Evolutionary conservation across 108 stramenopile species (phyloP).

Genomic region (Cylindrotheca closterium): DNA sequence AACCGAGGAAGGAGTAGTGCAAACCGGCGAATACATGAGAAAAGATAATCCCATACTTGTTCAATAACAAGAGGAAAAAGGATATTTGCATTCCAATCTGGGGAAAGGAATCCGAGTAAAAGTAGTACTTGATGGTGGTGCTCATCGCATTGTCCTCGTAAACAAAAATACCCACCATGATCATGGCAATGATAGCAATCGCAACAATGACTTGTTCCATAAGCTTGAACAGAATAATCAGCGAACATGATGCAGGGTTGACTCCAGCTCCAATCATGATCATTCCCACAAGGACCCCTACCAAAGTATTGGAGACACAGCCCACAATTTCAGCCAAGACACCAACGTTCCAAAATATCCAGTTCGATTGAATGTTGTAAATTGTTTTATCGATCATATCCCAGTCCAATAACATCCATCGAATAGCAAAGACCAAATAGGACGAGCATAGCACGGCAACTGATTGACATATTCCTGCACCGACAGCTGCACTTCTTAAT

Average conservation of each 20-base stretch:
- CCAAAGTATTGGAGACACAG: constrained; percentile 14
- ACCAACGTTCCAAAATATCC: constrained; percentile 25
- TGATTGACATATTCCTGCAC: constrained; percentile 24
- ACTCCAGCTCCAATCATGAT: constrained; percentile 39
- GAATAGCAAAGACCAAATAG: constrained; percentile 28
- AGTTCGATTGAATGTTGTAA: constrained; percentile 12
- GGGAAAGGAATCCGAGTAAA: constrained; percentile 32
- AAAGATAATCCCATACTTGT: constrained; percentile 25
- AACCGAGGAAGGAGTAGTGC: constrained; percentile 24
- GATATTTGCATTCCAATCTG: constrained; percentile 33
- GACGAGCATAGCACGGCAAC: constrained; percentile 22
- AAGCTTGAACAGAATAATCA: constrained; percentile 31
- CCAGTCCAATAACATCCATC: constrained; percentile 33
- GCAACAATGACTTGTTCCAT: constrained; percentile 21
- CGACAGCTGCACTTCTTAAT: constrained; percentile 35
- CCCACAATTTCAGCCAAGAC: constrained; percentile 16
- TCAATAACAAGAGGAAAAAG: constrained; percentile 28
- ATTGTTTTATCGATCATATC: constrained; percentile 29
- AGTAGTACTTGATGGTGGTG: constrained; percentile 26
- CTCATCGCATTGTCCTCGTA: constrained; percentile 20
- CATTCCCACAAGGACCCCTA: constrained; percentile 30
- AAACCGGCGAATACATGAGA: constrained; percentile 25
- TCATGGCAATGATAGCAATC: constrained; percentile 11
- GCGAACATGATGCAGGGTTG: constrained; percentile 33
- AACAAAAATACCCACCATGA: constrained; percentile 18